A percentile compares a stretch with the other conserved stretches of the same genome.
Conservation (phyloP, 73 alveolate genomes). For the Tetrahymena thermophila region DNA sequence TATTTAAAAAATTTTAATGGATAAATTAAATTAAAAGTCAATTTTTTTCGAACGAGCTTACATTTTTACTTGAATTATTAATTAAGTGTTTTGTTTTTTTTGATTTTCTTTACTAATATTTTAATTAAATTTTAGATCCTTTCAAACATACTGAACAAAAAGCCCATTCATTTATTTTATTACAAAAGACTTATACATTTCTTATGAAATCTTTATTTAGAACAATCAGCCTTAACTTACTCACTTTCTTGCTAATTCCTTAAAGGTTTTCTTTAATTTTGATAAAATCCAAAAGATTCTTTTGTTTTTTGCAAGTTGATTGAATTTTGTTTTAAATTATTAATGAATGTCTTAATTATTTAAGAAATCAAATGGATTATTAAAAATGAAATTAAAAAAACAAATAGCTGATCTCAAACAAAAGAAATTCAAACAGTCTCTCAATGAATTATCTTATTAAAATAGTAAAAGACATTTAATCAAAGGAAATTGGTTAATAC, state of each 20-base stretch:
- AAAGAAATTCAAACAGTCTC: too few relatives aligned
- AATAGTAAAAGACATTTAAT: background rate
- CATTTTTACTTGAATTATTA: background rate
- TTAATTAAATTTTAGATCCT: too few relatives aligned
- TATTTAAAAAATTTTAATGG: background rate
- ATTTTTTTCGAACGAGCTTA: background rate
- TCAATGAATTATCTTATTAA: background rate
- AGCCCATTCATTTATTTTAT: too few relatives aligned
- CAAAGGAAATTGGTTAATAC: background rate
- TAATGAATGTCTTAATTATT: background rate
- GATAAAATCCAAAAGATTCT: background rate
- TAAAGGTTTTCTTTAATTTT: background rate
- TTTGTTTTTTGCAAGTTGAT: background rate
- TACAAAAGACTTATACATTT: background rate
- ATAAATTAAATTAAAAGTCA: background rate
- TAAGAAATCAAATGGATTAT: background rate
- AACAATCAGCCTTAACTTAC: background rate
- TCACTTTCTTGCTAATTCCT: background rate
- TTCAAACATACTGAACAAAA: background rate
- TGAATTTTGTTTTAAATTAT: too few relatives aligned
- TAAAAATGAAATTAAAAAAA: background rate
- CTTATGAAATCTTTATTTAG: background rate
- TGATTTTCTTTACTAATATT: background rate
- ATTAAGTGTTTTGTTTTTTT: background rate
- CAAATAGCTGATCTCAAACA: background rate